Conservation (phyloP, 2,329 filamentous ascomycete genomes). For the Sordariomycetes sp. region DNA sequence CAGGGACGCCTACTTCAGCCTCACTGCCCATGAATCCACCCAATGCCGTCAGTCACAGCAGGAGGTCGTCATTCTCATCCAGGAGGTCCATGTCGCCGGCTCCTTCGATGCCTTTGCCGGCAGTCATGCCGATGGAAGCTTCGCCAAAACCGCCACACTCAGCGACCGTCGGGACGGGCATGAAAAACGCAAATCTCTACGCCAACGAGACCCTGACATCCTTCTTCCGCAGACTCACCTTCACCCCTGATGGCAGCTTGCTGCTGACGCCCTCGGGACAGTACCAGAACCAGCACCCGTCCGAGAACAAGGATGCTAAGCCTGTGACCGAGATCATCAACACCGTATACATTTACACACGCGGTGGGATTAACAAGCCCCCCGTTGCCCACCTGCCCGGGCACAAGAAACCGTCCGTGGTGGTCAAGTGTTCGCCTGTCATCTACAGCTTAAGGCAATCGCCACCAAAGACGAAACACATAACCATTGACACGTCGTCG, state of each 20-base stretch:
- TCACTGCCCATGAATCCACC: constrained; percentile 95
- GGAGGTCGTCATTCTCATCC: constrained; percentile 86
- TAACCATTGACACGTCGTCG: constrained; percentile 90
- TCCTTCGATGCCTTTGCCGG: constrained; percentile 85
- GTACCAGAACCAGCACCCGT: constrained; percentile 71
- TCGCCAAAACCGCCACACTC: constrained; percentile 74
- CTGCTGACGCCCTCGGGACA: constrained; percentile 92
- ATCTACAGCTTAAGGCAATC: constrained; percentile 72
- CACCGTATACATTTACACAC: constrained; percentile 96
- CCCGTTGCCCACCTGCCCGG: constrained; percentile 91
- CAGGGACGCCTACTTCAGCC: constrained; percentile 84
- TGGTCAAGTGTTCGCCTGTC: constrained; percentile 86
- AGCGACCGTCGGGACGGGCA: constrained; percentile 45
- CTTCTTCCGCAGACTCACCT: constrained; percentile 89
- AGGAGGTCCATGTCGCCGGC: constrained; percentile 87
- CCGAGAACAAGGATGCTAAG: constrained; percentile 54
- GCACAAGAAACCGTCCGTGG: constrained; percentile 96
- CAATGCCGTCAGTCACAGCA: constrained; percentile 76
- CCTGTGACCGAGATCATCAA: constrained; percentile 81
- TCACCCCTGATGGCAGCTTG: constrained; percentile 89
- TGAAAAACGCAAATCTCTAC: constrained; percentile 84
- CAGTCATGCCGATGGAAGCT: constrained; percentile 87
- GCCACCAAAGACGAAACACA: constrained; percentile 66
- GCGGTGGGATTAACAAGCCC: constrained; percentile 92
- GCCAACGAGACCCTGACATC: constrained; percentile 95